phyloP scores from a whole-genome alignment of 148 eudicot species.

The Suaeda aralocaspica region DNA sequence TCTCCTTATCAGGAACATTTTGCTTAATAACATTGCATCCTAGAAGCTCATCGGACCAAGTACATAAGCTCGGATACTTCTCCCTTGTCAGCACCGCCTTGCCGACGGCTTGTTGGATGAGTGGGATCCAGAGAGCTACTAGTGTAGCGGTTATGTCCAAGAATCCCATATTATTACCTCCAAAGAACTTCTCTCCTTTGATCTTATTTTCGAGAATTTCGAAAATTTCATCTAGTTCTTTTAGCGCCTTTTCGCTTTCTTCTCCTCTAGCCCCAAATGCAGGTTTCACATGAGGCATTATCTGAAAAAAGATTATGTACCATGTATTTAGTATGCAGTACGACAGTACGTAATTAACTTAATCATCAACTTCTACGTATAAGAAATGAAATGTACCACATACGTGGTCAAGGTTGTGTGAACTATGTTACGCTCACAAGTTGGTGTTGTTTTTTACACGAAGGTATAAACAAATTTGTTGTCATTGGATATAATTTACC shows the following conservation, averaged over 20 bases:
- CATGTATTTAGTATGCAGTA: no score
- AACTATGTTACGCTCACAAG: no score
- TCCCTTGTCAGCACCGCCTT: not conserved
- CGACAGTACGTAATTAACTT: no score
- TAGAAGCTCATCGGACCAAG: conserved; percentile 18
- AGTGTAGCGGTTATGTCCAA: conserved; percentile 24
- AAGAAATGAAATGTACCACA: no score
- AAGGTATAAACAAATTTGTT: no score
- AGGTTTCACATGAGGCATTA: not conserved
- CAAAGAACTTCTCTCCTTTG: conserved; percentile 24
- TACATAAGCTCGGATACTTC: conserved; percentile 7
- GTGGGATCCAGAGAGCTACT: conserved; percentile 17
- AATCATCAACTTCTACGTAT: no score
- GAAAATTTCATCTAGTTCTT: conserved; percentile 16
- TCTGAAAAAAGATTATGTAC: not conserved
- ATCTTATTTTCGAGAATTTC: conserved; percentile 24
- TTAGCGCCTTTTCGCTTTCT: not conserved
- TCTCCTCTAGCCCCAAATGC: not conserved
- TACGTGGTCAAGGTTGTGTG: no score
- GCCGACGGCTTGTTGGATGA: conserved; percentile 7
- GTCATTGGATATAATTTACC: no score
- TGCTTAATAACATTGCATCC: conserved; percentile 4
- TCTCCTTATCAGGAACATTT: conserved; percentile 9
- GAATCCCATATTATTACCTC: conserved; percentile 24
- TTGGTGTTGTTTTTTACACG: no score